Conservation (phyloP, 768 basidiomycete genomes). For the Leccinum truebloodii region DNA sequence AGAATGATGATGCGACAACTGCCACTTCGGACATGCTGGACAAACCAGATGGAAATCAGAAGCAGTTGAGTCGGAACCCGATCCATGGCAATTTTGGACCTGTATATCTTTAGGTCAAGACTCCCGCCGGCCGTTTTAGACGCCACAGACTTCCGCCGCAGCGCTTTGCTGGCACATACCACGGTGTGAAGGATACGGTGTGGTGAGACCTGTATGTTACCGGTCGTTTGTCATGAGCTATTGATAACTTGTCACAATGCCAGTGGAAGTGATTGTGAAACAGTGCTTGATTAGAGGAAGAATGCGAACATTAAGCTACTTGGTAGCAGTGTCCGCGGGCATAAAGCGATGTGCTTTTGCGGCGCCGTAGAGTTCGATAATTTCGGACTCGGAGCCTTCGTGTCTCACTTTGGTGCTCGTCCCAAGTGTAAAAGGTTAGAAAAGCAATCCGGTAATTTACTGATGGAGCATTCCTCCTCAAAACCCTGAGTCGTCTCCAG, state of each 20-base stretch:
- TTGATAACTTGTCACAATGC: background rate
- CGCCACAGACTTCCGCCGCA: too few species aligned
- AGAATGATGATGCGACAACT: too few species aligned
- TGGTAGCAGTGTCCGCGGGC: background rate
- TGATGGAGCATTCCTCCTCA: background rate
- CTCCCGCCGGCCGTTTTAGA: too few species aligned
- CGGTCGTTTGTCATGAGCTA: background rate
- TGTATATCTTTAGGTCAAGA: too few species aligned
- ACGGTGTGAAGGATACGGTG: background rate
- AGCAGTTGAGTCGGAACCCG: too few species aligned
- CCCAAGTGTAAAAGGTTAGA: background rate
- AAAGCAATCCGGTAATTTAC: background rate
- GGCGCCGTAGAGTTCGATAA: background rate
- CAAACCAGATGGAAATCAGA: too few species aligned
- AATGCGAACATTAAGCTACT: background rate
- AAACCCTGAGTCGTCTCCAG: background rate
- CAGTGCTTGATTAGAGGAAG: background rate
- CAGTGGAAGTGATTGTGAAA: background rate
- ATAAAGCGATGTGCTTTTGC: background rate
- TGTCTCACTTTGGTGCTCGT: background rate
- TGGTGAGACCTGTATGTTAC: background rate
- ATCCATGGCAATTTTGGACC: background rate
- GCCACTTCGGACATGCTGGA: too few species aligned
- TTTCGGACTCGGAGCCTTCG: background rate
- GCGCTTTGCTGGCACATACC: too few species aligned